These are phyloP conservation scores for Agaricus subrufescens DNA, from an alignment of 768 basidiomycete genomes.

Conservation along the genomic window DNA sequence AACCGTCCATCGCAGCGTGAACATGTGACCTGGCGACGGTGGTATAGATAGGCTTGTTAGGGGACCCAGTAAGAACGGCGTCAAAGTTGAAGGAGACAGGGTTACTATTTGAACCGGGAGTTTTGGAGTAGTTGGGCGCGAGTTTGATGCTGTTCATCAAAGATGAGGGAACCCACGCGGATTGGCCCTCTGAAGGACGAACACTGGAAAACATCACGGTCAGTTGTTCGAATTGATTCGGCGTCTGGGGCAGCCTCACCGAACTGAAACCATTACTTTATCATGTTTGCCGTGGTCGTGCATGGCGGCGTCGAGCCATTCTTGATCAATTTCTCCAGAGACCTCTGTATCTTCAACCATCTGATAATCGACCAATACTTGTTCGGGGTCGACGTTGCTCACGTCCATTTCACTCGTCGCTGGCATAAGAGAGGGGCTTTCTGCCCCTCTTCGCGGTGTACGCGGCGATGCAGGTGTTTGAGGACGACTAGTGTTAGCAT, in stretches of 20 bases:
- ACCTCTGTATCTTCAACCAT: slow-evolving; percentile 66
- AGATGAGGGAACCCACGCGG: slow-evolving; percentile 53
- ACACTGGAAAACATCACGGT: slow-evolving; percentile 36
- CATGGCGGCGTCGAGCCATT: slow-evolving; percentile 35
- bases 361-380: slow-evolving; percentile 70
- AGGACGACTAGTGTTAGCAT: slow-evolving; percentile 33
- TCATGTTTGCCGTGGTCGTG: slow-evolving; percentile 67
- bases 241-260: slow-evolving; percentile 34
- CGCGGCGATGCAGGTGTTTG: slow-evolving; percentile 52
- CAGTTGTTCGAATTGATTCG: background rate
- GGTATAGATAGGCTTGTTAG: slow-evolving; percentile 76
- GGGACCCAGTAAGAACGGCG: slow-evolving; percentile 70
- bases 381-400: slow-evolving; percentile 68
- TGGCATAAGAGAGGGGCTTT: slow-evolving; percentile 44
- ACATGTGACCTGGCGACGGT: slow-evolving; percentile 77
- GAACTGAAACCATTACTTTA: slow-evolving; percentile 82
- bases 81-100: slow-evolving; percentile 58
- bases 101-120: slow-evolving; percentile 24
- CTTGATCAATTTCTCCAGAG: slow-evolving; percentile 65
- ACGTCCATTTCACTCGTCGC: slow-evolving; percentile 69
- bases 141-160: slow-evolving; percentile 55
- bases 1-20: slow-evolving; percentile 93
- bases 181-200: slow-evolving; percentile 47
- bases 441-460: slow-evolving; percentile 41
- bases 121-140: slow-evolving; percentile 50